A percentile compares a stretch with the other conserved stretches of the same genome.
Evolutionary conservation across 129 eudicot species (phyloP).

Genomic region (Rutidosis leptorrhynchoides): DNA sequence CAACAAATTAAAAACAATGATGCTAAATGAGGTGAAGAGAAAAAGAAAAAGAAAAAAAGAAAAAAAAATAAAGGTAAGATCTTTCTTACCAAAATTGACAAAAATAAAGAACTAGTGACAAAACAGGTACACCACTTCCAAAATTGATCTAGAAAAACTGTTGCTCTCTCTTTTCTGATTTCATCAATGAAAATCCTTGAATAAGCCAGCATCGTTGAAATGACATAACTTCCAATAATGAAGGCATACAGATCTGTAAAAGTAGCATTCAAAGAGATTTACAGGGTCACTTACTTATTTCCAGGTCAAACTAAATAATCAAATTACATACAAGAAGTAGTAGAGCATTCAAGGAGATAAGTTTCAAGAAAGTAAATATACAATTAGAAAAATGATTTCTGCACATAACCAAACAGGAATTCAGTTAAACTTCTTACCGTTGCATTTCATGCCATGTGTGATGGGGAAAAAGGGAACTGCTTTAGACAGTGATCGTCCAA

Average conservation of each 20-base stretch:
- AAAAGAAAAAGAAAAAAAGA: too few species aligned
- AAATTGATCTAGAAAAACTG: conserved; percentile 60
- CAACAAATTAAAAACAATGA: conserved; percentile 10
- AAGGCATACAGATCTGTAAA: conserved; percentile 77
- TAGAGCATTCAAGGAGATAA: too few species aligned
- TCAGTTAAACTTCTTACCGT: conserved; percentile 43
- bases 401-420: neutral
- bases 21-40: neutral
- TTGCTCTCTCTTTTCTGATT: conserved; percentile 60
- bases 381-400: conserved; percentile 37
- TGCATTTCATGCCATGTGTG: conserved; percentile 92
- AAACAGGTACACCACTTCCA: conserved; percentile 88
- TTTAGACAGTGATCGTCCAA: conserved; percentile 71
- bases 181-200: conserved; percentile 63
- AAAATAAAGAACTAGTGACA: conserved; percentile 66
- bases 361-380: neutral
- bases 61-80: neutral
- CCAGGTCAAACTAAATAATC: too few species aligned
- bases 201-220: conserved; percentile 85
- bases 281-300: too few species aligned
- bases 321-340: neutral
- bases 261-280: too few species aligned
- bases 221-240: conserved; percentile 80
- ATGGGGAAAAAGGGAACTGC: conserved; percentile 78
- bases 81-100: conserved; percentile 78